Evolutionary conservation across 169 alveolate genomes (phyloP), one percentile per base, ranked within the genome.

Genomic region (Eimeria sp.): DNA sequence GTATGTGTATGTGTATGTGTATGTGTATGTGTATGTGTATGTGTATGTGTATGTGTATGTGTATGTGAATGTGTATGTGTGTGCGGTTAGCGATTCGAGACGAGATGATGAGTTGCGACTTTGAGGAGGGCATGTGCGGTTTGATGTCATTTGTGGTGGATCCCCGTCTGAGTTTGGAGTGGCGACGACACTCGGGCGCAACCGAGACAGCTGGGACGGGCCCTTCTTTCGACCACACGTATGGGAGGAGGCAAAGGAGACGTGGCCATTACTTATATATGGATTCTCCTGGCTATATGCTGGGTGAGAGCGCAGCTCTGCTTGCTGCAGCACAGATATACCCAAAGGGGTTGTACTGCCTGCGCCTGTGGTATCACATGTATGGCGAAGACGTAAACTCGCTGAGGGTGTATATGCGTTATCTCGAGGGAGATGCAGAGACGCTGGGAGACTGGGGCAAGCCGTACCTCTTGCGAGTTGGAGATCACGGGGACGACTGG

Each of bases 401-500:
- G 4, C 95, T 97, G 34, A 72, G 98, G 45, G 72, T 97, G 58
- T 97, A 97, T 95, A 92, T 96, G 97, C 96, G 54, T 20, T 65
- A 27, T 13, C 70, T 95, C 45, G 87, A 95, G 40, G 95, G 70
- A 47, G 91, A 65, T 87, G 22, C 94, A 13, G 86, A 86, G 89
- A 54, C 51, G 43, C 63, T 75, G 16, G 97, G 96, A 80, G 82
- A 90, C 67, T 97, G 97, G 96, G 98, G 97, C 34, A 91, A 95
- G 13, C 98, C 98, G 72, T 82, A 93, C 47, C 93, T 97, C 96
- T 65, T 97, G 61, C 92, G 96, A 18, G 97, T 97, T 7, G 98
- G 98, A n/a, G 96, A 96, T 57, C 96, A 96, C 75, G 97, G 97
- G 18, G 97, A 97, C 43, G 95, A 94, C 40, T 97, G 98, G 98